Evolutionary conservation across 1,284 basidiomycete species (phyloP), one percentile per base, ranked within the genome.

Genomic region (Anthracocystis panici-leucophaei): DNA sequence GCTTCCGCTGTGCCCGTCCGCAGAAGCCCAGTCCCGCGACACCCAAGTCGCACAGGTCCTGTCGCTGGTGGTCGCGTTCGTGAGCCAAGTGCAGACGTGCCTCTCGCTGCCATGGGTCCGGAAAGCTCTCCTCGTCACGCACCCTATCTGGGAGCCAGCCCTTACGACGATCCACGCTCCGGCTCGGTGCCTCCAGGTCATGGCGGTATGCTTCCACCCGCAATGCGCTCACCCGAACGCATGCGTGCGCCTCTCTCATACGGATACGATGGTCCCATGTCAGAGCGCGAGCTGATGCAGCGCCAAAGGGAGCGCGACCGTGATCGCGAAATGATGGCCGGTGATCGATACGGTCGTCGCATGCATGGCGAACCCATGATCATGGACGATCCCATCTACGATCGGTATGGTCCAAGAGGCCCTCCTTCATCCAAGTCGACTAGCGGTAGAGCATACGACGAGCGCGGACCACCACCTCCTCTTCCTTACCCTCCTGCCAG

Each of bases 311-410:
- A 68, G 40, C 71, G 64, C 11, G 63, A 67, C 11, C 61, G 71
- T 5, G 70, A 73, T 7, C 72, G 72, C 56, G 73, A 75, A 12
- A 64, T 70, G 50, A 67, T 75, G 67, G 50, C 64, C 16, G 63
- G 57, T 11, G 73, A 75, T 56, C 73, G 73, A 31, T 75, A 70
- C 48, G 73, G 67, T 27, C 73, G 73, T 33, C 63, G 64, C 41
- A 57, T 70, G 40, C 73, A 66, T 40, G 64, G 51, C 33, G 68
- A 65, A 14, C 59, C 69, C n/a, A 70, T 75, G 57, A 57, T 71
- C 48, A 58, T 64, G 31, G 73, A 75, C 41, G 73, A 70, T 18
- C 54, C 61, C 48, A 31, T 31, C 29, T 75, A 75, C 55, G 73
- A 75, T 23, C 66, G 73, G 2, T 67, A 64, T 23, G 73, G 64